Base-by-base conservation (phyloP, 2,329 filamentous ascomycete genomes). In the Hypomyces rosellus region DNA sequence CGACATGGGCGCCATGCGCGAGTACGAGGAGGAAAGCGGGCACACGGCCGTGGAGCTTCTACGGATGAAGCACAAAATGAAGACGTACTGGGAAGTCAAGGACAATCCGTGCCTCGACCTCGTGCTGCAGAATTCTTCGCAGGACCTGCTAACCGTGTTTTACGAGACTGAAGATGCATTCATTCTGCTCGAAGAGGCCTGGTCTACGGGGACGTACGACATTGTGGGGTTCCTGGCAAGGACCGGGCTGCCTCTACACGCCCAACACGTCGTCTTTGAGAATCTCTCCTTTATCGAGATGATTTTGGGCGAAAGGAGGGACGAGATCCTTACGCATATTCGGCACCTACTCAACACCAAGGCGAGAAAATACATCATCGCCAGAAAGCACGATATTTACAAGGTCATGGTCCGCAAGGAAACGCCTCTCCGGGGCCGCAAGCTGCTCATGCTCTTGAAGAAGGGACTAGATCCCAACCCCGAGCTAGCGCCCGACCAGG, bases 171-270 rank as follows among this genome's bases (percentile, higher is more conserved):
- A 41, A 2, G 13, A 20, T 20, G 38, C 15, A 12, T 18, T 20
- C 15, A 13, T 18, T 2, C 38, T 41, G 14, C 15, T 41, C 38
- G 20, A 15, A 4, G 12, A 20, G 5, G 15, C 15, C 38, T 41
- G 13, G 8, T 16, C n/a, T 5, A 13, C 5, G 7, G 15, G 15
- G 38, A 16, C 16, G 15, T 41, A 20, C 16, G 38, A 41, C 4
- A 41, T 20, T 16, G 13, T 55, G 5, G 14, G 49, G 25, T 41
- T 16, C 44, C 42, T 56, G 15, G 51, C 51, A 3, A 30, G 14
- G 38, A 41, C 15, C 15, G 38, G 38, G 7, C 9, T 41, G 16
- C 16, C 8, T 20, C 11, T 41, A 16, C 13, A 41, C 11, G 15
- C 6, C 38, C n/a, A 5, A 6, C 7, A 20, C 16, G 13, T 11